Evolutionary conservation across 176 grass and related monocot genomes (phyloP), one percentile per base, ranked within the genome.

Genomic region (Urochloa ruziziensis): DNA sequence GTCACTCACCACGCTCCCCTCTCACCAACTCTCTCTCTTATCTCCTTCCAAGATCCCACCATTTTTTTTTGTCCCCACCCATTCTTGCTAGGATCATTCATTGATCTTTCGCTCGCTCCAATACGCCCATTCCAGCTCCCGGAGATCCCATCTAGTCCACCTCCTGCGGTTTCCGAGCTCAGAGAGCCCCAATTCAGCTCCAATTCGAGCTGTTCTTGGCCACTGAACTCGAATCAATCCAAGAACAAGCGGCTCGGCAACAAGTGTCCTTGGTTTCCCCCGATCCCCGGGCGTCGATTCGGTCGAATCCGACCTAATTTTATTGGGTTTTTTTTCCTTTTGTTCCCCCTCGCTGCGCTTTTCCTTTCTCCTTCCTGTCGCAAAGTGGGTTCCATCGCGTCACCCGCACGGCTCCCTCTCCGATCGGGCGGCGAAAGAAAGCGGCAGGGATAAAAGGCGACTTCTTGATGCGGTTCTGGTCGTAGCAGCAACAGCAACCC

Each of bases 311-410:
- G 43, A 49, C 72, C 77, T 52, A 60, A 73, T 85, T 89, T 74
- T 28, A 54, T 80, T 67, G 59, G 10, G 6, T 37, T 37, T 37
- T 40, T 40, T 17, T 37, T 13, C 24, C 11, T 19, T 18, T 21
- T 17, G 10, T 11, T 37, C 62, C 17, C 30, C 23, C n/a, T n/a
- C 46, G 44, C 75, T 33, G 75, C 37, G 47, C 47, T 80, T 80
- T 68, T 52, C 37, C 74, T 65, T 67, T 62, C 36, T 54, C 48
- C 36, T 65, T 40, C 68, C 19, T 66, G 40, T 73, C 59, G 6
- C 67, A 77, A 91, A 89, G 92, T 91, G 72, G 92, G 76, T 91
- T 91, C 89, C 75, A 89, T 88, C 92, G 89, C 86, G 86, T 94
- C 89, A 86, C 67, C 70, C 82, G 49, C 87, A 84, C 81, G 82